Base-by-base conservation (phyloP, 2,329 filamentous ascomycete genomes). In the Colletotrichum gloeosporioides region DNA sequence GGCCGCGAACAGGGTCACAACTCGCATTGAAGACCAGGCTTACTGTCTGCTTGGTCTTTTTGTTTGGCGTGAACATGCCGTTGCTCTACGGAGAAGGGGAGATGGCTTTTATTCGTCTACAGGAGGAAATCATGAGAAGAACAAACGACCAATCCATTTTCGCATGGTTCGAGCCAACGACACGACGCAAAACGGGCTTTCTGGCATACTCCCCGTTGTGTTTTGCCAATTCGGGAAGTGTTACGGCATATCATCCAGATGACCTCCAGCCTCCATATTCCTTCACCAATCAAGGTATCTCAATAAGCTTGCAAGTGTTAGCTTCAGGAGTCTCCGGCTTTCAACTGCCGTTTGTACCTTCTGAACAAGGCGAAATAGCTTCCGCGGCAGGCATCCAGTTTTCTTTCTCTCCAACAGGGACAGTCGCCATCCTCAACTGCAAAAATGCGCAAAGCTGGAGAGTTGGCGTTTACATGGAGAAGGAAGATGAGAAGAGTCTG, bases 41-140 rank as follows among this genome's bases (percentile, higher is more conserved):
- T 53, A 53, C 44, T 53, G 44, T 12, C 44, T 53, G 0, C 10
- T 53, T 0, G 44, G 44, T 0, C 44, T 53, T 0, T 53, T 53
- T 75, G 77, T 53, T 53, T 75, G 77, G 55, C 61, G 44, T 78
- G 3, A 67, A 53, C 44, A 53, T 53, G 44, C 44, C 44, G 13
- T 9, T 53, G 44, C n/a, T 53, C 6, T 53, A 53, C 6, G 44
- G 44, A 12, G 44, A 53, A 8, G 44, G 44, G 1, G 44, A 22
- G n/a, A 22, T 53, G 44, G 44, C n/a, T 2, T 53, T 53, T 0
- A 22, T 53, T 10, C 44, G n/a, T 9, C 44, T 53, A 10, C 44
- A 53, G n/a, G n/a, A 53, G 8, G 44, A 53, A 22, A 53, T 53
- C 44, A 53, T 53, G 44, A 53, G 44, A 22, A 0, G 44, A 6